Evolutionary conservation across 371 early-diverging fungal species (phyloP).

Genomic region (Rhizopus arrhizus): DNA sequence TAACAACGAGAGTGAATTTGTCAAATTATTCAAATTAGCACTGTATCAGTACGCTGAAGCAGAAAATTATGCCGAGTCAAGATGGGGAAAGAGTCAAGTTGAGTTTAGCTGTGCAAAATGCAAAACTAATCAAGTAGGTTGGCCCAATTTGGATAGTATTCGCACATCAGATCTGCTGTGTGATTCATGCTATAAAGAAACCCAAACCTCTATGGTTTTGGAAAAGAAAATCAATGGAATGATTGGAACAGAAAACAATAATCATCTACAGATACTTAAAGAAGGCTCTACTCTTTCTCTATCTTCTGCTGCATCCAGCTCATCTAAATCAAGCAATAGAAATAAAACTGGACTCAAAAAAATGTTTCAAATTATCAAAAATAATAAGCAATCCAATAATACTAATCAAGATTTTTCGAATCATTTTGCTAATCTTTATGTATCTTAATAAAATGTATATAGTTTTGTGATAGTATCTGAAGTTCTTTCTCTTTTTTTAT

Average conservation of each 20-base stretch:
- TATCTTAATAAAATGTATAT: not conserved
- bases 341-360: constrained; percentile 28
- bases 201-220: constrained; percentile 38
- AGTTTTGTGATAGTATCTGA: not conserved
- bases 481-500: not conserved
- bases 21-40: constrained; percentile 32
- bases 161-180: constrained; percentile 37
- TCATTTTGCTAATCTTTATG: constrained; percentile 1
- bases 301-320: constrained; percentile 15
- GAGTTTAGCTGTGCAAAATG: constrained; percentile 43
- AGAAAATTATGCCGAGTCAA: constrained; percentile 29
- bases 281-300: constrained; percentile 6
- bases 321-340: constrained; percentile 1
- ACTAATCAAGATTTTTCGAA: constrained; percentile 5
- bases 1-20: constrained; percentile 22
- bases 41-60: constrained; percentile 38
- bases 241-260: constrained; percentile 12
- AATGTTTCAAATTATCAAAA: constrained; percentile 22
- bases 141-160: constrained; percentile 49
- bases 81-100: constrained; percentile 30
- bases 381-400: constrained; percentile 6
- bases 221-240: constrained; percentile 42
- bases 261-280: constrained; percentile 16
- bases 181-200: constrained; percentile 38
- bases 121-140: constrained; percentile 18